These are phyloP conservation scores for Sedum album DNA, from an alignment of 164 flowering plant species.

Conservation along the genomic window DNA sequence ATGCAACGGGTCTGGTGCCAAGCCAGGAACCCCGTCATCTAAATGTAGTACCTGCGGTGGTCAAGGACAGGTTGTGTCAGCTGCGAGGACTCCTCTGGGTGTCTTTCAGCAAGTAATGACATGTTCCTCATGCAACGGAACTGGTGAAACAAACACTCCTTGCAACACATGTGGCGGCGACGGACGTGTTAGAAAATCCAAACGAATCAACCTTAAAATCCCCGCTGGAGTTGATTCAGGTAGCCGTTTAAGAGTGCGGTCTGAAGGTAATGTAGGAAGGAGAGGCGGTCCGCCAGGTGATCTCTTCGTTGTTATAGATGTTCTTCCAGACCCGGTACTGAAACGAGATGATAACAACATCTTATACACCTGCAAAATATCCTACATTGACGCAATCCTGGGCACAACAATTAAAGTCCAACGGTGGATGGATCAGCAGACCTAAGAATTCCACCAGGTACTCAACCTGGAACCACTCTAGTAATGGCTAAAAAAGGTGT, in stretches of 20 bases:
- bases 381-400: conserved; percentile 83
- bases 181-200: conserved; percentile 73
- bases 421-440: conserved; percentile 92
- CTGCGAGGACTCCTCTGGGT: conserved; percentile 84
- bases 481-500: conserved; percentile 95
- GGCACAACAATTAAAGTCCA: conserved; percentile 87
- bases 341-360: conserved; percentile 85
- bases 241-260: conserved; percentile 72
- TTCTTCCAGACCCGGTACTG: conserved; percentile 73
- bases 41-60: conserved; percentile 84
- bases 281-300: conserved; percentile 89
- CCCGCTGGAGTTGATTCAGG: conserved; percentile 93
- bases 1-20: conserved; percentile 88
- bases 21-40: conserved; percentile 69
- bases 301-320: conserved; percentile 68
- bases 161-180: conserved; percentile 84
- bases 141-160: conserved; percentile 69
- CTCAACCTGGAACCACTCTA: conserved; percentile 80
- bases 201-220: conserved; percentile 76
- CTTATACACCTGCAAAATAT: conserved; percentile 77
- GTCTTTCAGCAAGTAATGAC: conserved; percentile 86
- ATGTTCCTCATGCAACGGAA: conserved; percentile 77
- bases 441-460: conserved; percentile 81
- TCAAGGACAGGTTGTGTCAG: conserved; percentile 81
- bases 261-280: conserved; percentile 82